Base-by-base conservation (phyloP, 305 asterid genomes). In the Fraxinus greggii region DNA sequence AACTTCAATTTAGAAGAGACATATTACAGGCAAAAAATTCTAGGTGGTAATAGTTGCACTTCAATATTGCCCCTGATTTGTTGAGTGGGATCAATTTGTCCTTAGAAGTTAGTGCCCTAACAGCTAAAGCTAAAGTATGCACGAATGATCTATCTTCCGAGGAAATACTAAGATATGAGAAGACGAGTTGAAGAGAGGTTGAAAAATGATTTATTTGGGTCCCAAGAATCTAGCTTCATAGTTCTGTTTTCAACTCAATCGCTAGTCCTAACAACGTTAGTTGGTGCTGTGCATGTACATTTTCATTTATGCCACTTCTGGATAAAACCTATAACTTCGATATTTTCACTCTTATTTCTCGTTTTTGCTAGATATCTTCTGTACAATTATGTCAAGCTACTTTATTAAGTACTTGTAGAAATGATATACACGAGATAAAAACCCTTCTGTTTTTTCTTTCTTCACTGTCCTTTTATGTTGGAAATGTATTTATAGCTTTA, bases 401-500 rank as follows among this genome's bases (percentile, higher is more conserved):
- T 56, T 56, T 56, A 56, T 56, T 19, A 54, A 56, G 12, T 51
- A 19, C 67, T 56, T 56, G 12, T 19, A 0, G 28, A 56, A 19
- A 54, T 54, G 26, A 54, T 54, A 26, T 19, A 19, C 65, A 54
- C 24, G 26, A 19, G 67, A 19, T 7, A 56, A 56, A 56, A 56
- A 17, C 12, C 28, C 12, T 56, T 8, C 26, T 56, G 26, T 54
- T 56, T 24, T 69, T 79, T 67, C 35, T 36, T 35, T 33, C 69
- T 79, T 42, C 10, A 65, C 36, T 67, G 40, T 80, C 81, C 51
- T 78, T 40, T 80, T 31, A 28, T 69, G 79, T 79, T 76, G 80
- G 69, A 73, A 79, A 48, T 38, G 78, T 81, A 19, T 75, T 79
- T 83, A 28, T 77, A 72, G 76, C 77, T 81, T 54, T 76, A 17